Conservation (phyloP, 1,284 basidiomycete species). For the Quambalaria eucalypti region DNA sequence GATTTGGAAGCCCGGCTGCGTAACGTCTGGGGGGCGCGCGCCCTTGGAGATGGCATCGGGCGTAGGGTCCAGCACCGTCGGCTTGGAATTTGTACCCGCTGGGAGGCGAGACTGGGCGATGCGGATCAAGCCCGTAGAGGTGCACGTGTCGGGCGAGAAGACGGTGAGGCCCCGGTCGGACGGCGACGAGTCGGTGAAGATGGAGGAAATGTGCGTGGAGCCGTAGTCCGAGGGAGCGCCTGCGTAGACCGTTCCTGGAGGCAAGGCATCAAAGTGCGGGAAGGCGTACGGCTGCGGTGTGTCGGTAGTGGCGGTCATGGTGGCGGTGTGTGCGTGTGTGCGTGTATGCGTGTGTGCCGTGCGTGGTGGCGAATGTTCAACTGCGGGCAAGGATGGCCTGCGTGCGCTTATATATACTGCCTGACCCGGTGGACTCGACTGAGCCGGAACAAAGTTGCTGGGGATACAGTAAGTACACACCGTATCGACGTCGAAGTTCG, state of each 20-base stretch:
- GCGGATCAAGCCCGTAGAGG: conserved; percentile 14
- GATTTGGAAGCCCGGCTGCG: conserved; percentile 24
- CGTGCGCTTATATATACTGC: too few relatives aligned
- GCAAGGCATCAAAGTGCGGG: neutral
- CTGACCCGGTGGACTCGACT: too few relatives aligned
- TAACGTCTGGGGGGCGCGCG: conserved; percentile 4
- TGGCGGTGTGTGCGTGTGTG: too few relatives aligned
- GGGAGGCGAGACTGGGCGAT: conserved; percentile 20
- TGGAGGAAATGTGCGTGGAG: neutral
- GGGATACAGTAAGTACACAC: too few relatives aligned
- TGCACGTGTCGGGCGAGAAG: conserved; percentile 33
- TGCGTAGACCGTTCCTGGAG: conserved; percentile 8
- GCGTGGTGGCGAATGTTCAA: too few relatives aligned
- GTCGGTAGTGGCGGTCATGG: too few relatives aligned
- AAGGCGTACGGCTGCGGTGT: too few relatives aligned
- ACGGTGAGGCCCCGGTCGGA: conserved; percentile 27
- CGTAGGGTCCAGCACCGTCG: conserved; percentile 6
- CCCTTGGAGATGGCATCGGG: conserved; percentile 9
- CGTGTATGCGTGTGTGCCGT: too few relatives aligned
- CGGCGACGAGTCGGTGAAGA: neutral
- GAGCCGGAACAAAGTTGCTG: too few relatives aligned
- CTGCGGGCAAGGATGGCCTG: too few relatives aligned
- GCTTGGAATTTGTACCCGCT: too few relatives aligned
- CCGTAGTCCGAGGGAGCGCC: conserved; percentile 23
- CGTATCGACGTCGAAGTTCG: too few relatives aligned